phyloP scores from a whole-genome alignment of 164 flowering plant species.

The Echeveria elegans region DNA sequence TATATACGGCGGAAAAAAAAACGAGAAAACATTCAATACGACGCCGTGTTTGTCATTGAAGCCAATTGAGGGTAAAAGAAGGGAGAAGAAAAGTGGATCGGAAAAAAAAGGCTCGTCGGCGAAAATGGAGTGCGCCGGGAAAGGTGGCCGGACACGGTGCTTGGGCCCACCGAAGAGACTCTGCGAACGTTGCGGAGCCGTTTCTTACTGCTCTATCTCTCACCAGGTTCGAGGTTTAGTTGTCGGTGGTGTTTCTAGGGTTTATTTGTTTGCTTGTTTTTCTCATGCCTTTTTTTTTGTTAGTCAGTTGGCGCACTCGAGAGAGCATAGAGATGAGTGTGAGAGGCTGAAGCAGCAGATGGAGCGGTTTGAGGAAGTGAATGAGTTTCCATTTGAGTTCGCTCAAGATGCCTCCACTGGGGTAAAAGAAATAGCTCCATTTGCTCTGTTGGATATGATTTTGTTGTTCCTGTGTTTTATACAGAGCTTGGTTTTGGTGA shows the following conservation, averaged over 20 bases:
- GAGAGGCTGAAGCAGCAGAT: slow-evolving; percentile 70
- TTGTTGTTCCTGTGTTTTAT: neutral
- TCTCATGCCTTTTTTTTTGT: neutral
- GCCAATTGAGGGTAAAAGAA: neutral
- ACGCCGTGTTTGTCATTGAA: neutral
- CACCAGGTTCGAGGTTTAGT: neutral
- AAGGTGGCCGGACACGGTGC: slow-evolving; percentile 52
- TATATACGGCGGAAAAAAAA: too few relatives aligned
- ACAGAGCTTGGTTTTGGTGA: neutral
- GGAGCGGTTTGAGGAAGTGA: slow-evolving; percentile 35
- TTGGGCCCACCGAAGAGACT: slow-evolving; percentile 50
- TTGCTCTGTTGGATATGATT: neutral
- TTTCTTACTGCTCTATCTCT: neutral
- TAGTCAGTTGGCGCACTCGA: slow-evolving; percentile 58
- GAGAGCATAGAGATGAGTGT: slow-evolving; percentile 73
- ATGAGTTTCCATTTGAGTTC: slow-evolving; percentile 76
- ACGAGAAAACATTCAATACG: neutral
- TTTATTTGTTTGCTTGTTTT: slow-evolving; percentile 15
- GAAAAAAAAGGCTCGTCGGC: too few relatives aligned
- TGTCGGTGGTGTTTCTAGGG: slow-evolving; percentile 11
- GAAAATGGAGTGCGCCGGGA: slow-evolving; percentile 76
- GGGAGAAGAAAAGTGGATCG: neutral
- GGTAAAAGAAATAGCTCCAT: slow-evolving; percentile 21
- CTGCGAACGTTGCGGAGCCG: slow-evolving; percentile 43
- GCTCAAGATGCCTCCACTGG: slow-evolving; percentile 42